These are phyloP conservation scores for Shiraia sp. DNA, from an alignment of 2,329 filamentous ascomycete genomes.

Conservation along the genomic window DNA sequence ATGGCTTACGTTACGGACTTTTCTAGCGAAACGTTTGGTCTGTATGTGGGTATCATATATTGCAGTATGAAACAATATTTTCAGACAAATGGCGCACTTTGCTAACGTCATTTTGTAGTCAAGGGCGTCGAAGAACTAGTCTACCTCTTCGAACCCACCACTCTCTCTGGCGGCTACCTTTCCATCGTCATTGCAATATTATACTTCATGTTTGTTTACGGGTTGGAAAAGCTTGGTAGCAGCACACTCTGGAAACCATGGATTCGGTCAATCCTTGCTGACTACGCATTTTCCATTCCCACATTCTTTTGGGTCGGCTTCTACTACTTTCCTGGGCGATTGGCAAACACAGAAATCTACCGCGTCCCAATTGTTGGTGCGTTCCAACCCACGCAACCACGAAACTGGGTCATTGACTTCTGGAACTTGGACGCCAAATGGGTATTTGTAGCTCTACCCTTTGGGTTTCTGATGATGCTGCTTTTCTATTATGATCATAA, in stretches of 20 bases:
- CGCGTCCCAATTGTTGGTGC: slow-evolving; percentile 50
- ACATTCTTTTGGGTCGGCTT: slow-evolving; percentile 61
- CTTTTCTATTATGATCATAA: slow-evolving; percentile 63
- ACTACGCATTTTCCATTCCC: slow-evolving; percentile 54
- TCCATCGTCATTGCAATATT: slow-evolving; percentile 56
- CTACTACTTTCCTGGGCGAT: slow-evolving; percentile 54
- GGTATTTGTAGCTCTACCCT: slow-evolving; percentile 58
- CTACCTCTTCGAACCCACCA: slow-evolving; percentile 52
- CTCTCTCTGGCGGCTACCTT: slow-evolving; percentile 52
- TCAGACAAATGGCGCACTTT: too few species aligned
- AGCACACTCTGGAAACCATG: slow-evolving; percentile 51
- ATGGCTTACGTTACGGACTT: slow-evolving; percentile 64
- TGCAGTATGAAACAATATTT: slow-evolving; percentile 45
- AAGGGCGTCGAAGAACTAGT: slow-evolving; percentile 62
- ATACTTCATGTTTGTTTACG: slow-evolving; percentile 57
- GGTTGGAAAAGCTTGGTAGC: slow-evolving; percentile 54
- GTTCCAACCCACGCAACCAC: slow-evolving; percentile 53
- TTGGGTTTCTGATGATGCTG: slow-evolving; percentile 58
- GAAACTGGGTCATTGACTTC: slow-evolving; percentile 57
- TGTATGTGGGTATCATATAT: slow-evolving; percentile 62
- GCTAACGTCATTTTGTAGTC: slow-evolving; percentile 37
- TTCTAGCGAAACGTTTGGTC: slow-evolving; percentile 57
- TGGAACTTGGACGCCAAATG: slow-evolving; percentile 57
- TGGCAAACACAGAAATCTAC: slow-evolving; percentile 48
- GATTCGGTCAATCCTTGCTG: slow-evolving; percentile 53